Evolutionary conservation across 371 early-diverging fungal species (phyloP), one percentile per base, ranked within the genome.

Genomic region (Parasitella parasitica): DNA sequence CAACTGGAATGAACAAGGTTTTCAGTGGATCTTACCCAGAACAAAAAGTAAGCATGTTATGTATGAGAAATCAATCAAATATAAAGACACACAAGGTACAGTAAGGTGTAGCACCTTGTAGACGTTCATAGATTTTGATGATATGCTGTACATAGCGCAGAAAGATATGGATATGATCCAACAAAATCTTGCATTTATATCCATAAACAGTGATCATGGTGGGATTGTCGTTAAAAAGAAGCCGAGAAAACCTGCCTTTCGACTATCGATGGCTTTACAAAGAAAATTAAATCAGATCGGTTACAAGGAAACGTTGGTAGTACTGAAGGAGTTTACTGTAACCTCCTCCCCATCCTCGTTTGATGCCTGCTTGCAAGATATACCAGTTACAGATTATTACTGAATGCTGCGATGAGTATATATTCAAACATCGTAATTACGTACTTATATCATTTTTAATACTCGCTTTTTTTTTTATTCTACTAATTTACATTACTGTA

Each of bases 1-100:
- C 16, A 13, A 5, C 13, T 6, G 0, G 1, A 18, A 41, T 18
- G 11, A 28, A 11, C 20, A 13, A 12, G 35, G 48, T 13, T 57
- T 28, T 22, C 57, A 57, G 15, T 57, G 57, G 57, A 28, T 18
- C 13, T 46, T 57, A 15, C 57, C 57, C 20, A n/a, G 34, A 35
- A 43, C 34, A 15, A 57, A 57, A 57, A 34, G 35, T n/a, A 43
- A 41, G 2, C 57, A 57, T 34, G 13, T 57, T 6, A 6, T 36
- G 20, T 54, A 36, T 13, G 54, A 54, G 24, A 36, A 26, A 37
- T 34, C 26, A 24, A 34, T 11, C 7, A n/a, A 15, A 49, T 2
- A 49, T 27, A 49, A 49, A n/a, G 11, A 43, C 11, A 22, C 26
- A 26, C 49, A 12, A 28, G 49, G 49, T 49, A 49, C 1, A n/a